Conservation (phyloP, 176 grass and related monocot species). For the Aegilops speltoides region DNA sequence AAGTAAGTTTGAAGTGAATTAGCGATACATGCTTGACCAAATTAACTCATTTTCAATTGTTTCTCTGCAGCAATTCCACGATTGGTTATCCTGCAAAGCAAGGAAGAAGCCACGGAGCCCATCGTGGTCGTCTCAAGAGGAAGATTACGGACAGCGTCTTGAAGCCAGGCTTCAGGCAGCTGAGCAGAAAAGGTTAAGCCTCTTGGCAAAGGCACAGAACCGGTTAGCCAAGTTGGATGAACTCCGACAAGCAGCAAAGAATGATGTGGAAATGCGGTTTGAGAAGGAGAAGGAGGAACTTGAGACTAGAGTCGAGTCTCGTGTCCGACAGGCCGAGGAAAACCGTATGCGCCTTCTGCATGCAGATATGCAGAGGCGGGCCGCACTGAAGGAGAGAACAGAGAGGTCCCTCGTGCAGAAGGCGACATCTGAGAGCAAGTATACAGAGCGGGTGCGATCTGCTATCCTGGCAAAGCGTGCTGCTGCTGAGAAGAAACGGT, state of each 20-base stretch:
- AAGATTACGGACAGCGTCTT: conserved; percentile 81
- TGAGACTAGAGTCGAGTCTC: conserved; percentile 80
- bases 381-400: conserved; percentile 77
- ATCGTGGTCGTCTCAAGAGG: conserved; percentile 97
- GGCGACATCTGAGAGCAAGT: conserved; percentile 59
- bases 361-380: conserved; percentile 63
- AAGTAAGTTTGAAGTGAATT: not conserved
- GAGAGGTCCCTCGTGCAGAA: conserved; percentile 64
- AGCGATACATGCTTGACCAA: not conserved
- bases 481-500: conserved; percentile 89
- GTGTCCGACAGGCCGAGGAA: conserved; percentile 80
- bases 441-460: conserved; percentile 74
- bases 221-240: conserved; percentile 81
- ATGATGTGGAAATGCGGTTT: conserved; percentile 66
- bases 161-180: conserved; percentile 92
- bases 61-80: conserved; percentile 85
- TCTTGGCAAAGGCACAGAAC: conserved; percentile 78
- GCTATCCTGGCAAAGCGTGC: conserved; percentile 73
- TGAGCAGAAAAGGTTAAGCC: conserved; percentile 90
- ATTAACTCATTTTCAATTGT: conserved; percentile 17
- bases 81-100: conserved; percentile 93
- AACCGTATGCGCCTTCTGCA: conserved; percentile 77
- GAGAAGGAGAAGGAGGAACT: conserved; percentile 94
- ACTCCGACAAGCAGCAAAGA: conserved; percentile 84
- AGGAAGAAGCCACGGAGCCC: conserved; percentile 92